phyloP scores from a whole-genome alignment of 2,329 filamentous ascomycete genomes.

The Grosmannia serpens region DNA sequence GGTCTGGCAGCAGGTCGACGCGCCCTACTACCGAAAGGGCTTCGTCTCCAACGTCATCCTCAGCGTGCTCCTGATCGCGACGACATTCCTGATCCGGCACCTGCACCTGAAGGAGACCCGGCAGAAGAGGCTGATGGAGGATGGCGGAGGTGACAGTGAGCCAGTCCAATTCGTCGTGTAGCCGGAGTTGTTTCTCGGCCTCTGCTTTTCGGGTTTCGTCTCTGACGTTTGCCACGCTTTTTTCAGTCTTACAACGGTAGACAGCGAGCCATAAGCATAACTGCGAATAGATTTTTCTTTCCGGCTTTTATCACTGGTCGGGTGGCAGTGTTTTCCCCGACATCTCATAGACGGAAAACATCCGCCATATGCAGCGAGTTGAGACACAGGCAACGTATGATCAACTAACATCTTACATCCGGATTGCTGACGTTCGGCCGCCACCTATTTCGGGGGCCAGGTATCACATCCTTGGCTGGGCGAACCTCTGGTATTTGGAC shows the following conservation, averaged over 20 bases:
- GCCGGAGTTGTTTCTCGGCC: too few species aligned
- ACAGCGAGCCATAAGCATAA: neutral
- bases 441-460: too few species aligned
- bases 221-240: neutral
- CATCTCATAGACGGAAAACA: neutral
- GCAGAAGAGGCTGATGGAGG: neutral
- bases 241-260: neutral
- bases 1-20: conserved; percentile 54
- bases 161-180: neutral
- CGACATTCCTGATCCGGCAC: conserved; percentile 33
- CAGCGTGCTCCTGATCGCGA: conserved; percentile 35
- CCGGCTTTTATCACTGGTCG: neutral
- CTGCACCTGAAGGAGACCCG: conserved; percentile 31
- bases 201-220: neutral
- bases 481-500: too few species aligned
- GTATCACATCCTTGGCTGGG: too few species aligned
- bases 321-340: neutral
- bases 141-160: neutral
- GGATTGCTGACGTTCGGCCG: too few species aligned
- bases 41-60: conserved; percentile 44
- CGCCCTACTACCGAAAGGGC: conserved; percentile 48
- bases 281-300: neutral
- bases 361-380: too few species aligned
- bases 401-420: too few species aligned
- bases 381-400: too few species aligned